These are phyloP conservation scores for Debaryomyces sp. DNA, from an alignment of 1,139 yeast species.

Conservation along the genomic window DNA sequence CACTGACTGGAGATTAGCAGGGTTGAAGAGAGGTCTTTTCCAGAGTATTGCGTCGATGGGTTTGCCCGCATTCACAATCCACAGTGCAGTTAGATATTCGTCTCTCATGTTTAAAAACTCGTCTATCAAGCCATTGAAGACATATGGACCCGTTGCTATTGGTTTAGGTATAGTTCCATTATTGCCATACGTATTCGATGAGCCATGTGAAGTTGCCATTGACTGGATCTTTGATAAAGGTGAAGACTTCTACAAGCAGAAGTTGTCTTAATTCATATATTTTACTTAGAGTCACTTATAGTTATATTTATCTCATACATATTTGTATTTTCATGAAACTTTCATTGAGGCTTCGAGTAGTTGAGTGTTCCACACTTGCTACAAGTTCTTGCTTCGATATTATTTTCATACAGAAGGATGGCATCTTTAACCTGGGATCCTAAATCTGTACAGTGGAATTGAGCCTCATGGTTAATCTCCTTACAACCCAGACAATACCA, in stretches of 20 bases:
- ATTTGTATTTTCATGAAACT: slow-evolving; percentile 14
- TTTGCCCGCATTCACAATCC: slow-evolving; percentile 84
- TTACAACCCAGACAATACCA: slow-evolving; percentile 85
- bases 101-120: slow-evolving; percentile 57
- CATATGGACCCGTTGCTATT: slow-evolving; percentile 76
- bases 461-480: slow-evolving; percentile 65
- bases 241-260: slow-evolving; percentile 33
- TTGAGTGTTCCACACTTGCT: slow-evolving; percentile 71
- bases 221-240: slow-evolving; percentile 67
- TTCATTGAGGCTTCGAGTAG: slow-evolving; percentile 56
- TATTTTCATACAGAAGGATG: slow-evolving; percentile 68
- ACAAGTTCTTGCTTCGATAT: slow-evolving; percentile 70
- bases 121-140: slow-evolving; percentile 38
- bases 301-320: neutral
- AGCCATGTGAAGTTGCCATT: slow-evolving; percentile 74
- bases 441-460: slow-evolving; percentile 75
- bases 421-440: slow-evolving; percentile 92
- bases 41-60: slow-evolving; percentile 88
- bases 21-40: slow-evolving; percentile 72
- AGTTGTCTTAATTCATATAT: neutral
- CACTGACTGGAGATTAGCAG: slow-evolving; percentile 66
- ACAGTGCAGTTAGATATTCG: slow-evolving; percentile 73
- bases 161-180: slow-evolving; percentile 81
- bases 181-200: slow-evolving; percentile 78
- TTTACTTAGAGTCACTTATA: slow-evolving; percentile 8